These are phyloP conservation scores for Lotus japonicus DNA, from an alignment of 306 rosid genomes.

Conservation along the genomic window DNA sequence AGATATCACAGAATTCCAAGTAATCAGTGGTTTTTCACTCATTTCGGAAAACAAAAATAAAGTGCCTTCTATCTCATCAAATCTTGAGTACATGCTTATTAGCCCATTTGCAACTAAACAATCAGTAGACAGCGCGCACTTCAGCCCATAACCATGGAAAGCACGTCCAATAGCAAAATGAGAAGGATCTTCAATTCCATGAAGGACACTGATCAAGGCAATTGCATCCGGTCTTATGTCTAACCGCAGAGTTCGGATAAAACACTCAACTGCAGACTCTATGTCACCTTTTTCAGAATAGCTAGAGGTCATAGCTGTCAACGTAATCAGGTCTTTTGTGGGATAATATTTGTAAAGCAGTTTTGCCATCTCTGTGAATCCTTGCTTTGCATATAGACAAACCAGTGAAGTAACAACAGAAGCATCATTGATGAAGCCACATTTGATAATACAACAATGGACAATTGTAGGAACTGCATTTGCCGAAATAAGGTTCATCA, in stretches of 20 bases:
- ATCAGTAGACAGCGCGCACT: slow-evolving; percentile 42
- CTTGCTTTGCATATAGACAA: slow-evolving; percentile 52
- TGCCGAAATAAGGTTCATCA: slow-evolving; percentile 58
- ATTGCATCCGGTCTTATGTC: slow-evolving; percentile 64
- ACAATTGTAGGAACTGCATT: slow-evolving; percentile 41
- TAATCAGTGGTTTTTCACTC: slow-evolving; percentile 40
- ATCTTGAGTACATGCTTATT: slow-evolving; percentile 74
- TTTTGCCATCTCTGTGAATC: slow-evolving; percentile 40
- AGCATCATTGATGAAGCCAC: slow-evolving; percentile 38
- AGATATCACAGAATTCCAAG: slow-evolving; percentile 78
- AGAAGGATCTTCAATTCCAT: slow-evolving; percentile 50
- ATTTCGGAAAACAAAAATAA: slow-evolving; percentile 45
- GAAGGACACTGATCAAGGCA: slow-evolving; percentile 60
- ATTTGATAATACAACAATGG: slow-evolving; percentile 53
- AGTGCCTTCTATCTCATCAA: slow-evolving; percentile 44
- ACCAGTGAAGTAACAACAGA: slow-evolving; percentile 63
- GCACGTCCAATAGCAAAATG: slow-evolving; percentile 47
- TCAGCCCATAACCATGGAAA: slow-evolving; percentile 60
- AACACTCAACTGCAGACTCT: slow-evolving; percentile 37
- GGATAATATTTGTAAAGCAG: slow-evolving; percentile 39
- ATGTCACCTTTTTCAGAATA: slow-evolving; percentile 49
- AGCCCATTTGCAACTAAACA: slow-evolving; percentile 60
- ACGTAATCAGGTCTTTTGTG: slow-evolving; percentile 46
- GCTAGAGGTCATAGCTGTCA: slow-evolving; percentile 62
- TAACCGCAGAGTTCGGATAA: slow-evolving; percentile 36